A percentile compares a stretch with the other conserved stretches of the same genome.
These are phyloP conservation scores for Gliomastix tumulicola DNA, from an alignment of 2,329 filamentous ascomycete genomes.

Conservation along the genomic window DNA sequence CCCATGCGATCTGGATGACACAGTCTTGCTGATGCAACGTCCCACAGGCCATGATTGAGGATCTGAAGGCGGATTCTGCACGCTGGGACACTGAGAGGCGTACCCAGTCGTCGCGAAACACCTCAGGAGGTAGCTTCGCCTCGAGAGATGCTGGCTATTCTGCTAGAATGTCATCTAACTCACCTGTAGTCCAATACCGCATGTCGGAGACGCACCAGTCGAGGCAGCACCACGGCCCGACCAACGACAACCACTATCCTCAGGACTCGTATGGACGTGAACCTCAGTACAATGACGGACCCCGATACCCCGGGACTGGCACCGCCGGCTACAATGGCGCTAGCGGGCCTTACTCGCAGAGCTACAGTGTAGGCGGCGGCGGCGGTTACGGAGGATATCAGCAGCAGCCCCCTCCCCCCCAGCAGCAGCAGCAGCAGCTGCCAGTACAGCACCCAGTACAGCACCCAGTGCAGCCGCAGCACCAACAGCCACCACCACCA, in stretches of 20 bases:
- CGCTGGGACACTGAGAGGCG: slow-evolving; percentile 56
- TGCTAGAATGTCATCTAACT: slow-evolving; percentile 50
- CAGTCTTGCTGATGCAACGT: no score
- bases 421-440: no score
- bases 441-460: no score
- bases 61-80: slow-evolving; percentile 54
- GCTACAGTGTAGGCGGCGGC: slow-evolving; percentile 20
- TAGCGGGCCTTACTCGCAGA: slow-evolving; percentile 22
- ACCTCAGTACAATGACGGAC: slow-evolving; percentile 27
- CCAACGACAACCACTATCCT: slow-evolving; percentile 26
- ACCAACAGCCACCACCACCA: no score
- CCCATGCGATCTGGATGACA: no score
- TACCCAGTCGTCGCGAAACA: slow-evolving; percentile 44
- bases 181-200: slow-evolving; percentile 49
- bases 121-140: slow-evolving; percentile 51
- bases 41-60: slow-evolving; percentile 59
- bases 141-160: slow-evolving; percentile 41
- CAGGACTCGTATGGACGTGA: slow-evolving; percentile 30
- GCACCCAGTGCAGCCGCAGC: no score
- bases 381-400: slow-evolving; percentile 14
- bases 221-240: slow-evolving; percentile 41
- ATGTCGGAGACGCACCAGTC: slow-evolving; percentile 44
- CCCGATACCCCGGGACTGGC: slow-evolving; percentile 44
- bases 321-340: slow-evolving; percentile 41
- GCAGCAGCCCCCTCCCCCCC: slow-evolving; percentile 18